Base-by-base conservation (phyloP, 176 grass and related monocot species). In the Oryza glumipatula region DNA sequence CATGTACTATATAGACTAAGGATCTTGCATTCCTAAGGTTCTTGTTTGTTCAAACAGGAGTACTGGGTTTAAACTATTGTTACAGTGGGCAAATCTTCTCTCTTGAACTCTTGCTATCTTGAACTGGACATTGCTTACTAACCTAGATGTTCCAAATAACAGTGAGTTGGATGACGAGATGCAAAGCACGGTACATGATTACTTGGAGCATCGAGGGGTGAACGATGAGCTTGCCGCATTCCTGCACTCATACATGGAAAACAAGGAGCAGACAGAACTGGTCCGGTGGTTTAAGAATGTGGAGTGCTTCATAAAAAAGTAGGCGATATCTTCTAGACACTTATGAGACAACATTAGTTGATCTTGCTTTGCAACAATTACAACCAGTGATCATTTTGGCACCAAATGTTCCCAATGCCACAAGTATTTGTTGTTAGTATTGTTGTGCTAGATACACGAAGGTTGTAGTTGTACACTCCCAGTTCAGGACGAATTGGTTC, bases 101-200 rank as follows among this genome's bases (percentile, higher is more conserved):
- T 7, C 43, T 44, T 44, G 7, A 44, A 44, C 43, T n/a, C 35
- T 72, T 61, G 43, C 19, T 49, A 5, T 12, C 35, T 72, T 61
- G 33, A 39, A 39, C 19, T 30, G 9, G 16, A 43, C 75, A 52
- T 22, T 81, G 38, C 61, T 65, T 64, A 71, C 21, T 89, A 22
- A 76, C 22, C 46, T 72, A 12, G 22, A 43, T 38, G 12, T 69
- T 63, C 21, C n/a, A 45, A 45, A n/a, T 79, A 58, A 16, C 78
- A 95, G 96, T 70, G 91, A 93, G n/a, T 90, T 93, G 39, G 92
- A 98, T 56, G 96, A 98, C 23, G 93, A 95, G 86, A 83, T 98
- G 93, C 89, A 94, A 81, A 86, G 32, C 6, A 74, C 89, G 1
- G 81, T 85, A 33, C 77, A 47, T 23, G 85, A 94, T 52, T 98